A percentile compares a stretch with the other conserved stretches of the same genome.
Evolutionary conservation across 2,329 filamentous ascomycete species (phyloP).

Genomic region (Aspergillus calidoustus): DNA sequence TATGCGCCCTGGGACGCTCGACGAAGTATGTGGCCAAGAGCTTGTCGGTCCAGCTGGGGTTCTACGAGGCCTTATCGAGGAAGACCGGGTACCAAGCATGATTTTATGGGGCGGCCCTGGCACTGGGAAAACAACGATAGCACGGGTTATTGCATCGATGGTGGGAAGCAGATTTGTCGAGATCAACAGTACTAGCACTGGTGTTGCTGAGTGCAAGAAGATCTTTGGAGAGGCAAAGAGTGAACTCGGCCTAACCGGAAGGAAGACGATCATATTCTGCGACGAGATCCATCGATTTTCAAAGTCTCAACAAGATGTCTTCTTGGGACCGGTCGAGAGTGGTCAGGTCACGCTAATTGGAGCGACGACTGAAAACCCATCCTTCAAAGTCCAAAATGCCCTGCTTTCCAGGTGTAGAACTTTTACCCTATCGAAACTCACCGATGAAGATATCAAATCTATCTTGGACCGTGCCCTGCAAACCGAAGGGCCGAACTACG

Average conservation of each 20-base stretch:
- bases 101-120: constrained; percentile 72
- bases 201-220: constrained; percentile 89
- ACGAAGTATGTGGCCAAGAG: constrained; percentile 89
- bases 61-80: constrained; percentile 81
- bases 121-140: constrained; percentile 70
- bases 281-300: constrained; percentile 94
- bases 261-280: constrained; percentile 95
- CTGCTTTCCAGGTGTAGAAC: constrained; percentile 87
- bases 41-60: constrained; percentile 85
- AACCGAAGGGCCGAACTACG: constrained; percentile 60
- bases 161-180: constrained; percentile 89
- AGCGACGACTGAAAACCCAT: constrained; percentile 96
- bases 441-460: constrained; percentile 69
- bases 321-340: constrained; percentile 87
- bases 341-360: constrained; percentile 91
- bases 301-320: constrained; percentile 93
- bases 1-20: constrained; percentile 82
- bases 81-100: constrained; percentile 88
- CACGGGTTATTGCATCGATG: constrained; percentile 81
- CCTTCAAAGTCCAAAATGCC: constrained; percentile 88
- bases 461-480: constrained; percentile 79
- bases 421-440: constrained; percentile 80
- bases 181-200: constrained; percentile 89
- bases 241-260: constrained; percentile 78
- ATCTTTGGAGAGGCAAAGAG: constrained; percentile 82